Conservation (phyloP, 139 green algal genomes). For the Klebsormidium nitens region DNA sequence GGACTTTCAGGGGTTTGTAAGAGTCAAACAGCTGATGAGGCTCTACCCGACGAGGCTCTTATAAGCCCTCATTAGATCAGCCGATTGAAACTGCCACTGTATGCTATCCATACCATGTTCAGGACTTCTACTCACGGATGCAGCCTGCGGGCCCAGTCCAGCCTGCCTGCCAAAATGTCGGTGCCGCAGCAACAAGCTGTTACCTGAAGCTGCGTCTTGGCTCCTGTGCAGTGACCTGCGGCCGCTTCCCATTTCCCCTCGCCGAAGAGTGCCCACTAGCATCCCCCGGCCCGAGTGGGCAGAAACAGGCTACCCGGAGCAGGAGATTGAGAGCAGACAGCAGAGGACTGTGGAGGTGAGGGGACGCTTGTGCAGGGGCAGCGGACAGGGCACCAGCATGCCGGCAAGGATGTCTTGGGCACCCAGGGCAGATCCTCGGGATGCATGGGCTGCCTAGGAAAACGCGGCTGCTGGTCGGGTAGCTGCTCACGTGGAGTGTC, state of each 20-base stretch:
- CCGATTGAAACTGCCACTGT: neutral
- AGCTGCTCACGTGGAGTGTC: neutral
- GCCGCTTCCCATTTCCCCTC: slow-evolving; percentile 63
- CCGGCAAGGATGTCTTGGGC: neutral
- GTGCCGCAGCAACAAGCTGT: slow-evolving; percentile 4
- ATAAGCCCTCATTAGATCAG: too few species aligned
- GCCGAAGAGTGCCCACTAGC: slow-evolving; percentile 50
- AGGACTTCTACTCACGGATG: neutral
- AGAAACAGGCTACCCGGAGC: slow-evolving; percentile 17
- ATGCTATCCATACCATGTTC: neutral
- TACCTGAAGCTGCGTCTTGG: neutral
- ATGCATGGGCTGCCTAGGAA: neutral
- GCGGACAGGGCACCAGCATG: neutral
- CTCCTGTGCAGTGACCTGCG: slow-evolving; percentile 53
- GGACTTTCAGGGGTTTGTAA: too few species aligned
- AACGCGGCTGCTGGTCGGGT: neutral
- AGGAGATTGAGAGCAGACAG: slow-evolving; percentile 70
- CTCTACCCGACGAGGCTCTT: too few species aligned
- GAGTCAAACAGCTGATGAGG: too few species aligned
- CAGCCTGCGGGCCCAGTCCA: neutral
- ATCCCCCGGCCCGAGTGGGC: slow-evolving; percentile 45
- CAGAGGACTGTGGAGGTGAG: slow-evolving; percentile 50
- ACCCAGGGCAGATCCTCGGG: neutral
- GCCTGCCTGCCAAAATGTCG: neutral
- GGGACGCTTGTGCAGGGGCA: neutral